Evolutionary conservation across 495 filamentous ascomycete genomes (phyloP).

Genomic region (Talaromyces thailandensis): DNA sequence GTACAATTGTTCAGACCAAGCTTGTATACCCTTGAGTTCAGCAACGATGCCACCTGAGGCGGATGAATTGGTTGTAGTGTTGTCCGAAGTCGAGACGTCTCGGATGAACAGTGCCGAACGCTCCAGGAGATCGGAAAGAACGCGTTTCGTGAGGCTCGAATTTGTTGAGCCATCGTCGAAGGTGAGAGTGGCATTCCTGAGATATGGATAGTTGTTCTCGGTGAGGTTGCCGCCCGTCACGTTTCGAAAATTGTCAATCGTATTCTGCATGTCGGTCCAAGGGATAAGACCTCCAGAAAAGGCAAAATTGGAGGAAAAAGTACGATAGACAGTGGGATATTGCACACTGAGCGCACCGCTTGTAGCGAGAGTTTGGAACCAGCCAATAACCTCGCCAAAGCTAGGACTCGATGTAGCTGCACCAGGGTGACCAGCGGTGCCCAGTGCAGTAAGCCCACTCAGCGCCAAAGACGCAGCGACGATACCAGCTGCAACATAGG

Average conservation of each 20-base stretch:
- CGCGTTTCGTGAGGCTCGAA: conserved; percentile 43
- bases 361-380: conserved; percentile 89
- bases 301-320: conserved; percentile 85
- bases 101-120: conserved; percentile 41
- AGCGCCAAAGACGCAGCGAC: conserved; percentile 77
- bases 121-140: conserved; percentile 35
- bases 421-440: conserved; percentile 55
- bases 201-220: conserved; percentile 61
- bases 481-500: conserved; percentile 77
- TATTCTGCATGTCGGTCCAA: conserved; percentile 68
- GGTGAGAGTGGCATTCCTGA: conserved; percentile 64
- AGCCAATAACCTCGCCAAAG: conserved; percentile 78
- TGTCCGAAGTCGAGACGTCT: conserved; percentile 42
- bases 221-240: conserved; percentile 83
- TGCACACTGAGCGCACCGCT: conserved; percentile 92
- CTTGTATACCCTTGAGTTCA: conserved; percentile 60
- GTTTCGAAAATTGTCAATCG: conserved; percentile 78
- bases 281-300: conserved; percentile 82
- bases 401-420: conserved; percentile 64
- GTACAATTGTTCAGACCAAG: conserved; percentile 64
- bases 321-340: conserved; percentile 78
- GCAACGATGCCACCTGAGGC: conserved; percentile 29
- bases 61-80: conserved; percentile 26
- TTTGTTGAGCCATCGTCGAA: conserved; percentile 44
- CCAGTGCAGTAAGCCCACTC: conserved; percentile 61